A percentile compares a stretch with the other conserved stretches of the same genome.
phyloP scores from a whole-genome alignment of 495 filamentous ascomycete species.

The Daldinia caldariorum region DNA sequence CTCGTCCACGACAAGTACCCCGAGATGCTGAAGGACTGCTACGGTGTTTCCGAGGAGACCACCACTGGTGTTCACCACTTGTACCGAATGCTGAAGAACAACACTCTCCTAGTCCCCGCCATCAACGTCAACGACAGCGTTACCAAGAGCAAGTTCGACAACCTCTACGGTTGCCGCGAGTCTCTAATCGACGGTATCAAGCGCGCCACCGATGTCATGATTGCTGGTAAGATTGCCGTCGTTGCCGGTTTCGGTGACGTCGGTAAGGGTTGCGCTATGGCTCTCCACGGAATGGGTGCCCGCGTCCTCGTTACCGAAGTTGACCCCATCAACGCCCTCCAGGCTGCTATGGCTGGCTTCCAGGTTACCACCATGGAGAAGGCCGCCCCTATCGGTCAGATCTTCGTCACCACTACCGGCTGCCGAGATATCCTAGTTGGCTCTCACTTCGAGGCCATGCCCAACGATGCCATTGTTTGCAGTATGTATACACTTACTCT shows the following conservation, averaged over 20 bases:
- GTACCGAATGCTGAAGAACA: conserved; percentile 95
- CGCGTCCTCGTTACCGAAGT: conserved; percentile 97
- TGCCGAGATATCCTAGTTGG: conserved; percentile 96
- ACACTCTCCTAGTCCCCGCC: conserved; percentile 88
- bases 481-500: conserved; percentile 67
- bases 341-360: conserved; percentile 96
- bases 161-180: conserved; percentile 99
- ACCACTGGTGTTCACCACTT: conserved; percentile 99
- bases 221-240: conserved; percentile 97
- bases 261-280: conserved; percentile 97
- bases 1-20: conserved; percentile 98
- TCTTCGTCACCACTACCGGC: conserved; percentile 99
- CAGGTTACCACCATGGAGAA: conserved; percentile 98
- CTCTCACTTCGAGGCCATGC: conserved; percentile 95
- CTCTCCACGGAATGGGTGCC: conserved; percentile 95
- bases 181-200: conserved; percentile 99
- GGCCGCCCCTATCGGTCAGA: conserved; percentile 86
- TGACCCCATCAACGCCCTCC: conserved; percentile 99
- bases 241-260: conserved; percentile 99
- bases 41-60: conserved; percentile 98
- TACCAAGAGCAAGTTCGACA: conserved; percentile 99
- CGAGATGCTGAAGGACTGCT: conserved; percentile 96
- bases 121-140: conserved; percentile 99
- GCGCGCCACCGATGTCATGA: conserved; percentile 99
- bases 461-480: conserved; percentile 99